Percentiles rank a stretch among this genome's conserved stretches.
Evolutionary conservation across 1,284 basidiomycete species (phyloP).

Genomic region (Filobasidium uniguttulatum): DNA sequence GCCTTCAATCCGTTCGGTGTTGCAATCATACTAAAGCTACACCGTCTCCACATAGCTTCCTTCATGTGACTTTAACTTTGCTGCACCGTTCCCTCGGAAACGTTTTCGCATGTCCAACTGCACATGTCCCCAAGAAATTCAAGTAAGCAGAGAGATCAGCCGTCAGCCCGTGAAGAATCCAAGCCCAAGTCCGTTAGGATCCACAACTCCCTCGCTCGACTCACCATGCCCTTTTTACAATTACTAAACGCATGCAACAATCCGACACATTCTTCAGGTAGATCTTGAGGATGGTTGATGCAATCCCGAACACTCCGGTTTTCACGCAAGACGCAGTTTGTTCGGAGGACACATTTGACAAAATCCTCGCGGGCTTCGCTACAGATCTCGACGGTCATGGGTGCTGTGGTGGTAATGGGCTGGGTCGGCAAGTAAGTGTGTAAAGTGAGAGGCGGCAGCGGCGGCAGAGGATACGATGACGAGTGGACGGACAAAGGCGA

Average conservation of each 20-base stretch:
- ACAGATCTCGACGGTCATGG: constrained; percentile 22
- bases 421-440: too few relatives aligned
- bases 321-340: constrained; percentile 33
- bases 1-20: too few relatives aligned
- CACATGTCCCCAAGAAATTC: not conserved
- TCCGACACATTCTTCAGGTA: constrained; percentile 34
- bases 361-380: constrained; percentile 29
- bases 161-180: too few relatives aligned
- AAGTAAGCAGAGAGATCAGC: not conserved
- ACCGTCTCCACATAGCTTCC: too few relatives aligned
- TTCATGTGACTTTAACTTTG: too few relatives aligned
- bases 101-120: constrained; percentile 37
- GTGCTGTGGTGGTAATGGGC: not conserved
- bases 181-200: not conserved
- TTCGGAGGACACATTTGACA: constrained; percentile 29
- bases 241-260: constrained; percentile 31
- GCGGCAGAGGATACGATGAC: too few relatives aligned
- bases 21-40: too few relatives aligned
- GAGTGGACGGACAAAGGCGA: too few relatives aligned
- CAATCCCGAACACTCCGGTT: constrained; percentile 31
- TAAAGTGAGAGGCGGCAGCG: too few relatives aligned
- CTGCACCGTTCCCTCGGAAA: constrained; percentile 35
- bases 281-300: constrained; percentile 22
- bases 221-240: constrained; percentile 36
- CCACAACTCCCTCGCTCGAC: constrained; percentile 10